Evolutionary conservation across 306 rosid species (phyloP).

Genomic region (Pachyrhizus erosus): DNA sequence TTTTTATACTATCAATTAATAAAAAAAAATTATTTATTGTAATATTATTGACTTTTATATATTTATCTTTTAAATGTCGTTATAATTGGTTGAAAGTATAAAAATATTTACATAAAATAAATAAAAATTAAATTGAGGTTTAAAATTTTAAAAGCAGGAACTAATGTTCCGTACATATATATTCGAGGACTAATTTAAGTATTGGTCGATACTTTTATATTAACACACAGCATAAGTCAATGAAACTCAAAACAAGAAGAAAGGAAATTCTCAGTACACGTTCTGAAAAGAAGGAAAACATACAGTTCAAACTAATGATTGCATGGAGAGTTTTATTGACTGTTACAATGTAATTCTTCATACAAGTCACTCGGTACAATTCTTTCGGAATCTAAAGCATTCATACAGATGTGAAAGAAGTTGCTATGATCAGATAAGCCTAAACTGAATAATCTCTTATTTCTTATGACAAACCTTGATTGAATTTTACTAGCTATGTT

Average conservation of each 20-base stretch:
- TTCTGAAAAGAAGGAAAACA: not conserved
- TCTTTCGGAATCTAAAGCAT: slow-evolving; percentile 36
- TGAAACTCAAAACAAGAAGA: not conserved
- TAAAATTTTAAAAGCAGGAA: not conserved
- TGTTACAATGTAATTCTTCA: slow-evolving; percentile 30
- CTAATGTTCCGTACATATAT: not conserved
- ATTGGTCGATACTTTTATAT: not conserved
- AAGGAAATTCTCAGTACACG: not conserved
- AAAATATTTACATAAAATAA: no score
- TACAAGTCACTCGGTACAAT: slow-evolving; percentile 34
- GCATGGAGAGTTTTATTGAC: slow-evolving; percentile 28
- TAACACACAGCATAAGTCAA: not conserved
- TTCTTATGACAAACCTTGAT: slow-evolving; percentile 35
- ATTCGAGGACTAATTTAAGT: not conserved
- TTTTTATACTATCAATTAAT: no score
- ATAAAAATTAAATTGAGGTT: not conserved
- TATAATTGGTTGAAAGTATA: no score
- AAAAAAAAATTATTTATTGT: no score
- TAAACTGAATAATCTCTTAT: slow-evolving; percentile 41
- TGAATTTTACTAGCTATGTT: slow-evolving; percentile 37
- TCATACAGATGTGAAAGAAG: slow-evolving; percentile 39
- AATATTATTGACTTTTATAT: no score
- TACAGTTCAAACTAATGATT: not conserved
- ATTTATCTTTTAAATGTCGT: no score
- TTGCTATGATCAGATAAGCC: slow-evolving; percentile 42